phyloP scores from a whole-genome alignment of 495 filamentous ascomycete species.

The Cercophora samala region DNA sequence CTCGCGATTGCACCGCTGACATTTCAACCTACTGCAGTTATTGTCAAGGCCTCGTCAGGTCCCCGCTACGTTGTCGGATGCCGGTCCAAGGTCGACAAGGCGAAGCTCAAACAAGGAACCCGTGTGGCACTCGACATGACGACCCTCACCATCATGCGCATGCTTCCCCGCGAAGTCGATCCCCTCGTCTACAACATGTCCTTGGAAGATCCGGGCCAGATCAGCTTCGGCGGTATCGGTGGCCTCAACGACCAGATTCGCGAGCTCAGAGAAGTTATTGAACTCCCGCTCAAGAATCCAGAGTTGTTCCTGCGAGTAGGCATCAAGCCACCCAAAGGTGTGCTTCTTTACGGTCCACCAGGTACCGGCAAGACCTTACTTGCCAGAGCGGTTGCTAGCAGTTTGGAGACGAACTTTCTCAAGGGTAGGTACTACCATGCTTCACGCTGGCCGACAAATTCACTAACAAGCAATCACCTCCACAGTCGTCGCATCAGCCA shows the following conservation, averaged over 20 bases:
- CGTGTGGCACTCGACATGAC: slow-evolving; percentile 99
- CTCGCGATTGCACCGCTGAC: neutral
- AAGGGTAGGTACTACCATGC: slow-evolving; percentile 62
- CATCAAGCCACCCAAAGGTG: slow-evolving; percentile 98
- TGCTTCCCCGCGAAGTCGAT: slow-evolving; percentile 98
- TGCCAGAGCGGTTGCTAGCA: slow-evolving; percentile 93
- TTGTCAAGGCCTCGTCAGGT: slow-evolving; percentile 88
- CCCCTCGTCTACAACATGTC: slow-evolving; percentile 99
- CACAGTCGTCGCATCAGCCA: slow-evolving; percentile 96
- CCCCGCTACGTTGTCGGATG: slow-evolving; percentile 98
- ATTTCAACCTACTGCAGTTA: slow-evolving; percentile 38
- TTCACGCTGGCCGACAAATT: neutral
- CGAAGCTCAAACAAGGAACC: slow-evolving; percentile 94
- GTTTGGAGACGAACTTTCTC: slow-evolving; percentile 96
- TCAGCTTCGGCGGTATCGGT: slow-evolving; percentile 98
- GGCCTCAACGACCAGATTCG: slow-evolving; percentile 98
- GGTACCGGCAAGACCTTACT: slow-evolving; percentile 97
- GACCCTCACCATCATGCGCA: slow-evolving; percentile 99
- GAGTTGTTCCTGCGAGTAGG: slow-evolving; percentile 95
- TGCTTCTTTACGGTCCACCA: slow-evolving; percentile 94
- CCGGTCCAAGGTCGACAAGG: slow-evolving; percentile 95
- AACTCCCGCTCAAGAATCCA: slow-evolving; percentile 96
- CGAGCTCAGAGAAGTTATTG: slow-evolving; percentile 96
- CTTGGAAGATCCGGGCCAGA: slow-evolving; percentile 93
- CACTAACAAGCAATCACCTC: slow-evolving; percentile 2